Base-by-base conservation (phyloP, 2,329 filamentous ascomycete species). In the Trichoderma asperellum region DNA sequence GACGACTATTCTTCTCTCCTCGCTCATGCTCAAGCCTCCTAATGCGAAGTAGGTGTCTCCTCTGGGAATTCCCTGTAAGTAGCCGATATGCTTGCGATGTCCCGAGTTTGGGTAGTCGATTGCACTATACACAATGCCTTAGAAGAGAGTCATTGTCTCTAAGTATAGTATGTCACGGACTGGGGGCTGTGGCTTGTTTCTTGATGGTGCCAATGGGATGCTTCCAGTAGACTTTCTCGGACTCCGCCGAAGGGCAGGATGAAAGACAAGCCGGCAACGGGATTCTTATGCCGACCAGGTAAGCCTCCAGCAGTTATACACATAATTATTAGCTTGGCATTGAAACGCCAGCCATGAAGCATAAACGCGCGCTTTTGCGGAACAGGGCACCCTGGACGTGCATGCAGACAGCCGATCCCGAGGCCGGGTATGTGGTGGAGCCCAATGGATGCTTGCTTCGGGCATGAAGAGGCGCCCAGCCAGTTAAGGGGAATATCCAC, bases 1-100 rank as follows among this genome's bases (percentile, higher is more conserved):
- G 71, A 86, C 80, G 63, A 87, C 80, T 70, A 86, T 82, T 74
- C 80, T 83, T 73, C 80, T 64, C 73, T 68, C 57, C 52, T 75
- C 74, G 68, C 71, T 70, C 78, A 80, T 80, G 70, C 55, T 75
- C 61, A 68, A 43, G 37, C 55, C 49, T 14, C 52, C 21, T 68
- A 71, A 67, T 70, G 68, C 65, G 68, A 56, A 68, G 63, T 37
- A 52, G 35, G 47, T 40, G 40, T 43, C 57, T 65, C 37, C 21
- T 32, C 35, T 24, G 37, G 47, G 47, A 67, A 61, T 56, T 40
- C 60, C 43, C 55, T 53, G 59, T 56, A 56, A 64, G 59, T 68
- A 27, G 49, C 37, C 21, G 60, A 40, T 52, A 40, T 21, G 29
- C 67, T 53, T 37, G 53, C 67, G 58, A 37, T 32, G 47, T 14